Percentiles rank a stretch among this genome's conserved stretches.
Conservation (phyloP, 306 rosid species). For the Fagus crenata region DNA sequence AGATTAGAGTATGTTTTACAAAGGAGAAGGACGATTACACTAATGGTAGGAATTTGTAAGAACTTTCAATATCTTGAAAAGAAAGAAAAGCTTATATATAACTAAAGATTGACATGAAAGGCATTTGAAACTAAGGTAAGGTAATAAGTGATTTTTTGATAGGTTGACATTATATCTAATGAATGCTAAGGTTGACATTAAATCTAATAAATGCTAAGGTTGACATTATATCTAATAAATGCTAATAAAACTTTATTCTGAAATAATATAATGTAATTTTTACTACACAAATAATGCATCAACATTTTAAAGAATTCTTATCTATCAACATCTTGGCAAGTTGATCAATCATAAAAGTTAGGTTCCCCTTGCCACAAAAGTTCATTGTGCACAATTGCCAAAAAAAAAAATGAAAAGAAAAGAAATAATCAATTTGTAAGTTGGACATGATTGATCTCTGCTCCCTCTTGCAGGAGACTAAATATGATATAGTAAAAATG, state of each 20-base stretch:
- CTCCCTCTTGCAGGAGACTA: background rate
- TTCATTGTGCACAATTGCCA: background rate
- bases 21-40: background rate
- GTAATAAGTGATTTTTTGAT: no score
- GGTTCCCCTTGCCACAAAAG: background rate
- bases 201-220: no score
- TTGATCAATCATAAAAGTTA: background rate
- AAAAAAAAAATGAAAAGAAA: background rate
- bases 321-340: background rate
- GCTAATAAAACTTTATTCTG: background rate
- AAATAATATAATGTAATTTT: background rate
- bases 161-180: background rate
- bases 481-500: background rate
- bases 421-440: background rate
- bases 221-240: no score
- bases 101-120: background rate
- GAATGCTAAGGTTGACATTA: no score
- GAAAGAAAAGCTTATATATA: background rate
- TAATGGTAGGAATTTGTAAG: background rate
- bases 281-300: background rate
- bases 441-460: background rate
- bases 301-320: background rate
- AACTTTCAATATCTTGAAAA: background rate
- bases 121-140: background rate
- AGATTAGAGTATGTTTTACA: background rate